A percentile compares a stretch with the other conserved stretches of the same genome.
phyloP scores from a whole-genome alignment of 139 green algal species.

The Desmodesmus armatus region DNA sequence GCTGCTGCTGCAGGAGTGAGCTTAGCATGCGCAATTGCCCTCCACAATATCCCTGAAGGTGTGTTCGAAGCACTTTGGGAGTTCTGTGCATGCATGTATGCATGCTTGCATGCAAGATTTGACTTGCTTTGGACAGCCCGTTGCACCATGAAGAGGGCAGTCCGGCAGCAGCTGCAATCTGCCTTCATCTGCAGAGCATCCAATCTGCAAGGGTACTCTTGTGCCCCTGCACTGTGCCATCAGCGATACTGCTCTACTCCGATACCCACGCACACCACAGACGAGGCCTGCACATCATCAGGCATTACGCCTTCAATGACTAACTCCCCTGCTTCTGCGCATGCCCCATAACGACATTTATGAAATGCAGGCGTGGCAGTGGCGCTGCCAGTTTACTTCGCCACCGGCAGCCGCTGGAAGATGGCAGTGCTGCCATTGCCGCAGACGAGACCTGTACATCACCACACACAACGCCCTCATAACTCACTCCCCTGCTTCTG shows the following conservation, averaged over 20 bases:
- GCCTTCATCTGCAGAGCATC: too few species aligned
- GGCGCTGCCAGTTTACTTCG: slow-evolving; percentile 94
- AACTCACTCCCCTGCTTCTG: not conserved
- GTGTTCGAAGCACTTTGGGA: slow-evolving; percentile 15
- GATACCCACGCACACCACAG: too few species aligned
- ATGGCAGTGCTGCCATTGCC: slow-evolving; percentile 56
- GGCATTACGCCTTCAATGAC: not conserved
- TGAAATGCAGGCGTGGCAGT: slow-evolving; percentile 59
- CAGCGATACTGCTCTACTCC: too few species aligned
- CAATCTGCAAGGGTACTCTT: too few species aligned
- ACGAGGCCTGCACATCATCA: too few species aligned
- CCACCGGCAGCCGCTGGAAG: slow-evolving; percentile 72
- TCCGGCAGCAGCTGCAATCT: too few species aligned
- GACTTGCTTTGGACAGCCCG: too few species aligned
- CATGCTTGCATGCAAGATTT: slow-evolving; percentile 2
- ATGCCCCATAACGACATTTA: not conserved
- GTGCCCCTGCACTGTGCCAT: too few species aligned
- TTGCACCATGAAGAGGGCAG: too few species aligned
- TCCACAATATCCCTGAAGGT: slow-evolving; percentile 91
- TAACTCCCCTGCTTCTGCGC: not conserved
- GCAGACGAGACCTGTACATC: too few species aligned
- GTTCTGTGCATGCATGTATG: slow-evolving; percentile 5
- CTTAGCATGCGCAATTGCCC: slow-evolving; percentile 83
- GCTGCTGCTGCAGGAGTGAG: slow-evolving; percentile 47
- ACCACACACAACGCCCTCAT: not conserved